Evolutionary conservation across 2,329 filamentous ascomycete species (phyloP).

Genomic region (Sporothrix brasiliensis): DNA sequence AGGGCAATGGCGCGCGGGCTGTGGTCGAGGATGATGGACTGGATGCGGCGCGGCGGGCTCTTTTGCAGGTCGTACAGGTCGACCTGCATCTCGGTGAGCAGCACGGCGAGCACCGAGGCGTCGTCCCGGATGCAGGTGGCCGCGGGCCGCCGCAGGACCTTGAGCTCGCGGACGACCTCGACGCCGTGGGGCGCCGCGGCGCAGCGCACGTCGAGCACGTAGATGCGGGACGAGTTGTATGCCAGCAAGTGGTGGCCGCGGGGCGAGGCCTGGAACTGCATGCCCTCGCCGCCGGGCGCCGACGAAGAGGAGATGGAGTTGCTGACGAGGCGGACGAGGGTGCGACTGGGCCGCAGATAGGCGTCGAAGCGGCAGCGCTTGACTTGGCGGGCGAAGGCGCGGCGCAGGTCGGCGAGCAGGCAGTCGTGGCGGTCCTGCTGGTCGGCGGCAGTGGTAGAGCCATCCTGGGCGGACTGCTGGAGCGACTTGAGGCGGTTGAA

Average conservation of each 20-base stretch:
- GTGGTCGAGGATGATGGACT: constrained; percentile 76
- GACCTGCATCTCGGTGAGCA: constrained; percentile 80
- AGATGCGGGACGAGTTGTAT: constrained; percentile 83
- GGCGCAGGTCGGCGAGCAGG: constrained; percentile 61
- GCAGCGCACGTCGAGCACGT: constrained; percentile 70
- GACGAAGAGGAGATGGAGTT: constrained; percentile 83
- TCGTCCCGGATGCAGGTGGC: constrained; percentile 80
- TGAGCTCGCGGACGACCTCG: constrained; percentile 73
- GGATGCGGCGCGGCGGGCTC: constrained; percentile 68
- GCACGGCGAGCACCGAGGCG: constrained; percentile 73
- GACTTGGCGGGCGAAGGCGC: constrained; percentile 68
- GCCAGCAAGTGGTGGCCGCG: constrained; percentile 74
- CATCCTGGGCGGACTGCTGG: constrained; percentile 25
- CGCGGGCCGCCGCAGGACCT: constrained; percentile 73
- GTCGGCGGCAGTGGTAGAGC: constrained; percentile 41
- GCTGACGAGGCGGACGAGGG: constrained; percentile 77
- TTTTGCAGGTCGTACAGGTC: constrained; percentile 76
- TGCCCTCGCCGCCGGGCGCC: constrained; percentile 79
- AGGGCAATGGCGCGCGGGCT: constrained; percentile 76
- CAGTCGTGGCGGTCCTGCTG: constrained; percentile 49
- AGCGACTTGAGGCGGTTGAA: constrained; percentile 17
- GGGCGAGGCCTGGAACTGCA: constrained; percentile 80
- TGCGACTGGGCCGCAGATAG: constrained; percentile 70
- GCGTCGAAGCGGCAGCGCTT: constrained; percentile 78
- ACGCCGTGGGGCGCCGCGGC: constrained; percentile 49